These are phyloP conservation scores for Pterocarpus santalinus DNA, from an alignment of 306 rosid species.

Conservation along the genomic window DNA sequence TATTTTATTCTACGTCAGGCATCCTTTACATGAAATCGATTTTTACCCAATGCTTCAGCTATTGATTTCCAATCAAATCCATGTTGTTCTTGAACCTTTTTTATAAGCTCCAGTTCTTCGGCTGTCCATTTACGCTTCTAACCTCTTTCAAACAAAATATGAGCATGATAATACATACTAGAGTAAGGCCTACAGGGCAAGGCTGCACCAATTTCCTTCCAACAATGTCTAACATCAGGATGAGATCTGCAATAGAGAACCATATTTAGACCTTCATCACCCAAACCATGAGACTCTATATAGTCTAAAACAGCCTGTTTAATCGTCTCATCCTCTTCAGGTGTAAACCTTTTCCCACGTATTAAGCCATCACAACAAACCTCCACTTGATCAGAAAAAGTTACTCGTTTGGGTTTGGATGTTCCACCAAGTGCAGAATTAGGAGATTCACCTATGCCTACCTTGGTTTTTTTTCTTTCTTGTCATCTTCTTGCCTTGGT, in stretches of 20 bases:
- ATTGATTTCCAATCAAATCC: constrained; percentile 72
- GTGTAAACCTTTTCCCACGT: constrained; percentile 71
- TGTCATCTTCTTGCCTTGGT: constrained; percentile 27
- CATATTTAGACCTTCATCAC: constrained; percentile 71
- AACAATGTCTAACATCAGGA: constrained; percentile 60
- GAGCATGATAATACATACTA: constrained; percentile 68
- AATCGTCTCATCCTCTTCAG: constrained; percentile 74
- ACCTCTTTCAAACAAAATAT: constrained; percentile 64
- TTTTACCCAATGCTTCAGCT: constrained; percentile 69
- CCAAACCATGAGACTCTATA: constrained; percentile 61
- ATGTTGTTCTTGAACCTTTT: constrained; percentile 50
- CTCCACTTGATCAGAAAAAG: constrained; percentile 71
- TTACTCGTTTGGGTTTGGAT: constrained; percentile 64
- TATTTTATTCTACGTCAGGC: constrained; percentile 71
- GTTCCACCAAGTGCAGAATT: constrained; percentile 34
- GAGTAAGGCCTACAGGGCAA: constrained; percentile 58
- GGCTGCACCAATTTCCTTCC: constrained; percentile 68
- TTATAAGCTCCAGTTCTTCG: constrained; percentile 64
- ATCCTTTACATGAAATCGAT: constrained; percentile 77
- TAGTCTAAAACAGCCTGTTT: constrained; percentile 61
- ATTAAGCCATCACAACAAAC: constrained; percentile 52
- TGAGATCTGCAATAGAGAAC: constrained; percentile 50
- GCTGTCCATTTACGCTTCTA: constrained; percentile 62
- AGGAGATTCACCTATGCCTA: constrained; percentile 9
- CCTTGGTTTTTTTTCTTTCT: constrained; percentile 2